Evolutionary conservation across 2,329 filamentous ascomycete species (phyloP).

Genomic region (Colletotrichum orbiculare): DNA sequence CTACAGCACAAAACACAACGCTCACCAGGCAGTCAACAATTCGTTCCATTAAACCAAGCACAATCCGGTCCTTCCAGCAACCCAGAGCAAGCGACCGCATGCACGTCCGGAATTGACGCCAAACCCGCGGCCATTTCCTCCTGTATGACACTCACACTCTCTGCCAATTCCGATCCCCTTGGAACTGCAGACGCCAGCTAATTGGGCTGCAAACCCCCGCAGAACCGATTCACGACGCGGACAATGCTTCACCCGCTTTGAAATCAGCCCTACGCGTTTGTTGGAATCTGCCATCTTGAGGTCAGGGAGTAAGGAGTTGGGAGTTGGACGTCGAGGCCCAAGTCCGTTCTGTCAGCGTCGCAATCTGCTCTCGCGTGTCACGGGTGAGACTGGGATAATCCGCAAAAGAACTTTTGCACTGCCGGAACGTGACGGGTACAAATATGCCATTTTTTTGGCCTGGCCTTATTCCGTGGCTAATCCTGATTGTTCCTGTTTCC

Average conservation of each 20-base stretch:
- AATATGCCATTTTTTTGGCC: neutral
- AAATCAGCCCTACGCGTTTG: too few species aligned
- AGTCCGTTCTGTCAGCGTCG: too few species aligned
- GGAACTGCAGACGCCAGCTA: too few species aligned
- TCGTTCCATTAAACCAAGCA: neutral
- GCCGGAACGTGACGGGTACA: neutral
- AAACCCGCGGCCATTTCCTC: neutral
- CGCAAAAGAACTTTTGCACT: neutral
- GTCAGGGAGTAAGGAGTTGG: too few species aligned
- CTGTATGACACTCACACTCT: neutral
- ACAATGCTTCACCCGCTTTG: too few species aligned
- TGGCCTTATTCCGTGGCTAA: neutral
- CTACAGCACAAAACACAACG: too few species aligned
- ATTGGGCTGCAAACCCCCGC: too few species aligned
- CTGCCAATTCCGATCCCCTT: neutral
- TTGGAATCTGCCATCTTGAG: too few species aligned
- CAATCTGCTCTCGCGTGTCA: too few species aligned
- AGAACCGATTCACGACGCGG: neutral
- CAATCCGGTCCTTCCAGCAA: neutral
- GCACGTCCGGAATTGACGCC: neutral
- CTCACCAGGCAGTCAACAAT: neutral
- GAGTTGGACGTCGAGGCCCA: too few species aligned
- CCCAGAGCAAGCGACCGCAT: neutral
- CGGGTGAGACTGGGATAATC: too few species aligned
- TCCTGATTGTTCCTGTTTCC: neutral